Conservation (phyloP, 805 yeast species). For the Kazachstania bromeliacearum region DNA sequence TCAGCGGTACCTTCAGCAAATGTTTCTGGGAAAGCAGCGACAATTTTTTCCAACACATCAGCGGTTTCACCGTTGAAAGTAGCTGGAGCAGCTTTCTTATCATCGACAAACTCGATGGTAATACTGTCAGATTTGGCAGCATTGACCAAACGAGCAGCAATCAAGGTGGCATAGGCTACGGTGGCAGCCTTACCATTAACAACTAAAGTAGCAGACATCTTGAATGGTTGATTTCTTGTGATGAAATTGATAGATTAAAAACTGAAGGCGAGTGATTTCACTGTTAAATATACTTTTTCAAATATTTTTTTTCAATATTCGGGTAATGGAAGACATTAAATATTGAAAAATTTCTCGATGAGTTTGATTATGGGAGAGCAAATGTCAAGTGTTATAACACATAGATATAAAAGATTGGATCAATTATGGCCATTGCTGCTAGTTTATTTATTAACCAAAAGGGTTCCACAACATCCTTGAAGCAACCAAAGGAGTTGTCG, state of each 20-base stretch:
- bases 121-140: constrained; percentile 41
- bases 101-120: constrained; percentile 61
- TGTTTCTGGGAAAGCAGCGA: constrained; percentile 43
- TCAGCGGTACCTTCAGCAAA: constrained; percentile 22
- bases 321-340: background rate
- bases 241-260: background rate
- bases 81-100: constrained; percentile 49
- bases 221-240: background rate
- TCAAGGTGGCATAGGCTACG: constrained; percentile 68
- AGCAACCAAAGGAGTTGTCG: constrained; percentile 80
- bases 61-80: constrained; percentile 38
- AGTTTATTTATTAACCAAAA: constrained; percentile 33
- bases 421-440: constrained; percentile 23
- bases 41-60: constrained; percentile 40
- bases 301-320: too few species aligned
- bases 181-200: constrained; percentile 81
- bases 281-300: too few species aligned
- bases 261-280: background rate
- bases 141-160: constrained; percentile 72
- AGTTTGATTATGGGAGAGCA: background rate
- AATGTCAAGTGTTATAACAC: too few species aligned
- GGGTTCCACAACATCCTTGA: constrained; percentile 57
- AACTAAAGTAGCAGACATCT: constrained; percentile 40
- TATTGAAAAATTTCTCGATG: background rate
- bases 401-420: too few species aligned